Conservation (phyloP, 495 filamentous ascomycete species). For the Symbiotaphrina buchneri region DNA sequence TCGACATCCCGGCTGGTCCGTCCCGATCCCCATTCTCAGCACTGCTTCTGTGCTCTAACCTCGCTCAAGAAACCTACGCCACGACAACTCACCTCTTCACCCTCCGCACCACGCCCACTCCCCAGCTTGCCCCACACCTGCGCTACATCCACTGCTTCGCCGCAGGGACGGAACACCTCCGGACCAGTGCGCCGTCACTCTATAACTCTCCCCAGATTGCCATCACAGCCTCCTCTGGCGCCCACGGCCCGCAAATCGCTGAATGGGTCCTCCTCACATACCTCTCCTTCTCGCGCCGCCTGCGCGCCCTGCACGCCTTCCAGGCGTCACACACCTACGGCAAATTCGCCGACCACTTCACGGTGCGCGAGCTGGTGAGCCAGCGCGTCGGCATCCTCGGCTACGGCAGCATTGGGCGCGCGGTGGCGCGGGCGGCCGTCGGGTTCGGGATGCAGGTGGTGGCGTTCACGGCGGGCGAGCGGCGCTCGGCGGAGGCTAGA, state of each 20-base stretch:
- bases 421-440: background rate
- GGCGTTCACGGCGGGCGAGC: background rate
- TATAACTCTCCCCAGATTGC: background rate
- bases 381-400: background rate
- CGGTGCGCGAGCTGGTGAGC: background rate
- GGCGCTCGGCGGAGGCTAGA: background rate
- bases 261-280: background rate
- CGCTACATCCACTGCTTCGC: background rate
- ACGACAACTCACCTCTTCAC: background rate
- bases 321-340: background rate
- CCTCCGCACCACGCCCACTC: background rate
- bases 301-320: background rate
- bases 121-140: background rate
- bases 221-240: background rate
- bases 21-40: background rate
- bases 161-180: background rate
- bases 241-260: background rate
- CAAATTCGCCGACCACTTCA: background rate
- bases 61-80: background rate
- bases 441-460: background rate
- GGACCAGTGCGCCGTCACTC: background rate
- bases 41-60: background rate
- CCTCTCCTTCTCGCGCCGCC: background rate
- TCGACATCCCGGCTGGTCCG: background rate
- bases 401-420: background rate